Evolutionary conservation across 1,284 basidiomycete species (phyloP).

Genomic region (Cryptococcus neoformans): DNA sequence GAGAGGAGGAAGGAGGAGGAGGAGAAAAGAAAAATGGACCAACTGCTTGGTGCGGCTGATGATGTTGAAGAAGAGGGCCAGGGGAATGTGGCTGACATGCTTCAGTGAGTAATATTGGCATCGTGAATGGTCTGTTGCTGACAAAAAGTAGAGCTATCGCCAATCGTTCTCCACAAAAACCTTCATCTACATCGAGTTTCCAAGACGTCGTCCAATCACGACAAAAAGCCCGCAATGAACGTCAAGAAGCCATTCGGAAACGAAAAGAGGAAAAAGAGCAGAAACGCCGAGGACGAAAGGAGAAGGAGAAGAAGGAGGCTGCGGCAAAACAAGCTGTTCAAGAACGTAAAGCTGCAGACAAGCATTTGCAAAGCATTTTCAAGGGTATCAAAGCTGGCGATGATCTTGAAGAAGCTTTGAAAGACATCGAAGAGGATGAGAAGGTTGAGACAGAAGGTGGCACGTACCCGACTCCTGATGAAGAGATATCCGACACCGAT

Average conservation of each 20-base stretch:
- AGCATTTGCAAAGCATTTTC: conserved; percentile 2
- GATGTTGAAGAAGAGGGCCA: conserved; percentile 6
- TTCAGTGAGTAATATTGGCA: conserved; percentile 4
- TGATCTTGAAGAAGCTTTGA: neutral
- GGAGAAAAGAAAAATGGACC: neutral
- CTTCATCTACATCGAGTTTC: neutral
- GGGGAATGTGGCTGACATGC: neutral
- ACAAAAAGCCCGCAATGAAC: neutral
- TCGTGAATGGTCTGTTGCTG: neutral
- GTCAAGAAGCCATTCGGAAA: neutral
- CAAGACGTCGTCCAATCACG: neutral
- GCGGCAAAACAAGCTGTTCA: neutral
- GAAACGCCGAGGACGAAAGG: neutral
- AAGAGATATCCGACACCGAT: neutral
- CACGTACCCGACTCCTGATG: neutral
- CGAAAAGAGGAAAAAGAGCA: neutral
- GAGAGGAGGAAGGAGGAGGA: conserved; percentile 7
- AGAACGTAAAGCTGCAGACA: neutral
- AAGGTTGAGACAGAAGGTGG: neutral
- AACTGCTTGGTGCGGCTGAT: neutral
- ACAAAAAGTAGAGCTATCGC: neutral
- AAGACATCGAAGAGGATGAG: conserved; percentile 1
- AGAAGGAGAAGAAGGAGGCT: neutral
- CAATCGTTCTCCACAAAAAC: neutral
- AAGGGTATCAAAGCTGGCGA: neutral